Base-by-base conservation (phyloP, 2,329 filamentous ascomycete genomes). In the Neurospora sp. region DNA sequence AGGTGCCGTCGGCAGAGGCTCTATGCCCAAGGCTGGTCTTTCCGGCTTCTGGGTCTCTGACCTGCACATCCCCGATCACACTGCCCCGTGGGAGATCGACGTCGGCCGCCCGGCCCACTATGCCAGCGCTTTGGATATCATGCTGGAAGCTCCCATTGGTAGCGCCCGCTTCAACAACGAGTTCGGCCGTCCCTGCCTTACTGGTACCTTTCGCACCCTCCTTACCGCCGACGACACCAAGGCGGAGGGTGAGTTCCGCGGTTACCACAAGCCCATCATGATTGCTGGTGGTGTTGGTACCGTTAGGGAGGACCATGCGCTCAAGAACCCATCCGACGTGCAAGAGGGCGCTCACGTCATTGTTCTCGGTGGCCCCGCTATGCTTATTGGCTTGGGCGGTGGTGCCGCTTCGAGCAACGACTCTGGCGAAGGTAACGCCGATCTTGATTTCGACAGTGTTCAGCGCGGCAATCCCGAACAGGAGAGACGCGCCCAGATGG, bases 191-290 rank as follows among this genome's bases (percentile, higher is more conserved):
- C 95, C 96, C 41, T 93, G 91, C 77, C 90, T 96, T 12, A 87
- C 91, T 2, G 96, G 96, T 28, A 95, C 93, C 78, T 99, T 99
- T 84, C 87, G 95, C 71, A 99, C 96, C 0, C 86, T 99, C 43
- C 88, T 96, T 38, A 91, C 90, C 52, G 83, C 86, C 71, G 79
- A 81, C 43, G 82, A 84, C 67, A 78, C 79, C 3, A 75, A 77
- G 19, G 70, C 70, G 11, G 73, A 74, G 66, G 77, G 76, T 1
- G 93, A 97, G 74, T 87, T 92, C 77, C 87, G 95, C 74, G 96
- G 96, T 33, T 99, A 97, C 79, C 96, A 98, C 82, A 99, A 99
- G 83, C 96, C 96, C 10, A 97, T 97, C 79, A 97, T 97, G 92
- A 93, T 99, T 81, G 96, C 96, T 72, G 96, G 96, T 77, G 96